phyloP scores from a whole-genome alignment of 164 flowering plant species.

The Tetracentron sinense region DNA sequence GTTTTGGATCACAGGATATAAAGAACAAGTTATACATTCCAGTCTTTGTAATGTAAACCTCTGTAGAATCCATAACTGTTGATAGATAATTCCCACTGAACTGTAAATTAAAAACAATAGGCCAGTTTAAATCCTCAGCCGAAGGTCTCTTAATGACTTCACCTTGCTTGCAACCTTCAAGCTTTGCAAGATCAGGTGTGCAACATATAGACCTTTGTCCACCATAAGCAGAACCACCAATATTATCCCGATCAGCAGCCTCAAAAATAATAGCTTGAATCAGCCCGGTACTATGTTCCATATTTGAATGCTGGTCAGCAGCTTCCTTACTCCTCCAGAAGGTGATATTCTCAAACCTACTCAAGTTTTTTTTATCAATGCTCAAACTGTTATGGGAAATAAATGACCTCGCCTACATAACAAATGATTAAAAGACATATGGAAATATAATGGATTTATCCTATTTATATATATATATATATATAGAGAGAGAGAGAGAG shows the following conservation, averaged over 20 bases:
- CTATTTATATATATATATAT: no score
- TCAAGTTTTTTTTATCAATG: constrained; percentile 4
- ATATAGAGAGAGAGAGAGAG: no score
- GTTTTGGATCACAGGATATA: constrained; percentile 81
- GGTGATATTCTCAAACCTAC: constrained; percentile 79
- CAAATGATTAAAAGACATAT: background rate
- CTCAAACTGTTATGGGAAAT: background rate
- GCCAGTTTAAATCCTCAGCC: constrained; percentile 63
- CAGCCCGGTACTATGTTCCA: constrained; percentile 54
- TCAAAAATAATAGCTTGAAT: constrained; percentile 82
- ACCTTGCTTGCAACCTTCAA: constrained; percentile 91
- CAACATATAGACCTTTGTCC: constrained; percentile 93
- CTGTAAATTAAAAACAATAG: constrained; percentile 51
- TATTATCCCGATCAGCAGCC: constrained; percentile 85
- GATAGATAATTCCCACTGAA: constrained; percentile 46
- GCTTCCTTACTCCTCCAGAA: constrained; percentile 76
- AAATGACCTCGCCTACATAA: background rate
- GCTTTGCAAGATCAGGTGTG: constrained; percentile 92
- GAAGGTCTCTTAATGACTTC: constrained; percentile 83
- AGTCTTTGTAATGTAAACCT: constrained; percentile 57
- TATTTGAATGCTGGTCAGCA: constrained; percentile 41
- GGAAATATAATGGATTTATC: no score
- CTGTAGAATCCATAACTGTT: constrained; percentile 38
- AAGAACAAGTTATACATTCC: constrained; percentile 96
- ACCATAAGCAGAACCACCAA: constrained; percentile 96